These are phyloP conservation scores for Pseudogymnoascus sp. DNA, from an alignment of 2,329 filamentous ascomycete genomes.

Conservation along the genomic window DNA sequence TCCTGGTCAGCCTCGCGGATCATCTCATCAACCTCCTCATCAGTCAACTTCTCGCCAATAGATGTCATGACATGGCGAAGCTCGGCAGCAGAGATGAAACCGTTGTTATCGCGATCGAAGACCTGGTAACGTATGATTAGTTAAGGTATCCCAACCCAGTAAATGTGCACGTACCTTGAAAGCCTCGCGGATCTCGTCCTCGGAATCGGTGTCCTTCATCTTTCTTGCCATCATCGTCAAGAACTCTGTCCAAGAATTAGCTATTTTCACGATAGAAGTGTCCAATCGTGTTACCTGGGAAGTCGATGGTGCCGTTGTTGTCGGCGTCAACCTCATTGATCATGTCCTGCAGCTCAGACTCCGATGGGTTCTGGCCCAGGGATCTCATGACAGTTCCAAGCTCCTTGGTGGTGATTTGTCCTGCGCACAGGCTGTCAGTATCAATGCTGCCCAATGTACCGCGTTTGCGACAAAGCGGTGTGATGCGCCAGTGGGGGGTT, in stretches of 20 bases:
- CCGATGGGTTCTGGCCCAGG: slow-evolving; percentile 80
- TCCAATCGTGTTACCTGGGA: slow-evolving; percentile 57
- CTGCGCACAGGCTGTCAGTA: slow-evolving; percentile 35
- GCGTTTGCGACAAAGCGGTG: slow-evolving; percentile 1
- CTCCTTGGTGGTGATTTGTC: slow-evolving; percentile 88
- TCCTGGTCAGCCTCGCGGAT: slow-evolving; percentile 87
- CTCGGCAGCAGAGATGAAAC: slow-evolving; percentile 82
- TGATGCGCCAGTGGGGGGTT: slow-evolving; percentile 5
- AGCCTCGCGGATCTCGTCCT: slow-evolving; percentile 82
- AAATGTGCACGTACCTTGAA: slow-evolving; percentile 49
- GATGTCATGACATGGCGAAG: slow-evolving; percentile 88
- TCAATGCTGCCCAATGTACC: background rate
- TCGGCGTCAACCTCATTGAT: slow-evolving; percentile 90
- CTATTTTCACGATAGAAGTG: slow-evolving; percentile 12
- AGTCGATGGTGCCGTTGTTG: slow-evolving; percentile 89
- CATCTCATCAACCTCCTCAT: slow-evolving; percentile 90
- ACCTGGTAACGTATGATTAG: slow-evolving; percentile 38
- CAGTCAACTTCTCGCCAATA: slow-evolving; percentile 83
- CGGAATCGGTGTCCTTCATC: slow-evolving; percentile 89
- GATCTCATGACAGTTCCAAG: slow-evolving; percentile 86
- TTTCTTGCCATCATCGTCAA: slow-evolving; percentile 91
- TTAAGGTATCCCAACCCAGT: background rate
- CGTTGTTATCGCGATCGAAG: slow-evolving; percentile 86
- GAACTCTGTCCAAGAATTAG: slow-evolving; percentile 54
- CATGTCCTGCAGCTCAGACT: slow-evolving; percentile 87